These are phyloP conservation scores for Pichia paraexigua DNA, from an alignment of 805 yeast species.

Conservation along the genomic window DNA sequence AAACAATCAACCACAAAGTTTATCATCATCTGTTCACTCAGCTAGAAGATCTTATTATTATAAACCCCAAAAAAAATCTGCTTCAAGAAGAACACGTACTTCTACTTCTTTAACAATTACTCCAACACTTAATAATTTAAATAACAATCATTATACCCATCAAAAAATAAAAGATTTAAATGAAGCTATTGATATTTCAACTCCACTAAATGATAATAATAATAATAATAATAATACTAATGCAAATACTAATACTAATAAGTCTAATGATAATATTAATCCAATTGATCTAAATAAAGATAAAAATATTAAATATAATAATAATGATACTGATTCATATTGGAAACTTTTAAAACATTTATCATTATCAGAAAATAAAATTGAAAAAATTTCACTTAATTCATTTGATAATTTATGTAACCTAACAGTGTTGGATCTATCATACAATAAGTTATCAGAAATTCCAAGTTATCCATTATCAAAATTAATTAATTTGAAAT, in stretches of 20 bases:
- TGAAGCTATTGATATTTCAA: neutral
- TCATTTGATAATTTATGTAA: conserved; percentile 27
- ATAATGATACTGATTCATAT: conserved; percentile 1
- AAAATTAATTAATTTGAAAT: conserved; percentile 39
- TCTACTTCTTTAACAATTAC: conserved; percentile 8
- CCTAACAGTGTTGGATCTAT: conserved; percentile 42
- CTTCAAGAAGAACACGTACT: conserved; percentile 9
- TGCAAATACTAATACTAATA: neutral
- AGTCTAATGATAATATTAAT: neutral
- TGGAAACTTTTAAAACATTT: conserved; percentile 36
- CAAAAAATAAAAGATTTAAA: neutral
- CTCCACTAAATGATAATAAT: neutral
- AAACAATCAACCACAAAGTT: conserved; percentile 3
- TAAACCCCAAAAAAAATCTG: conserved; percentile 13
- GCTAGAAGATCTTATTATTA: conserved; percentile 23
- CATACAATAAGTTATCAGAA: conserved; percentile 41
- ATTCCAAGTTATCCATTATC: conserved; percentile 46
- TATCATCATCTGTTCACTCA: conserved; percentile 13
- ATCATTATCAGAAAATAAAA: conserved; percentile 33
- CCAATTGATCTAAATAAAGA: neutral
- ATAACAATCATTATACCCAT: neutral
- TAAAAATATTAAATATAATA: neutral
- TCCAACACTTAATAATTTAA: neutral
- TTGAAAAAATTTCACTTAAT: conserved; percentile 24
- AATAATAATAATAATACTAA: neutral